Percentiles rank a stretch among this genome's conserved stretches.
These are phyloP conservation scores for Lactarius sanguifluus DNA, from an alignment of 768 basidiomycete genomes.

Conservation along the genomic window DNA sequence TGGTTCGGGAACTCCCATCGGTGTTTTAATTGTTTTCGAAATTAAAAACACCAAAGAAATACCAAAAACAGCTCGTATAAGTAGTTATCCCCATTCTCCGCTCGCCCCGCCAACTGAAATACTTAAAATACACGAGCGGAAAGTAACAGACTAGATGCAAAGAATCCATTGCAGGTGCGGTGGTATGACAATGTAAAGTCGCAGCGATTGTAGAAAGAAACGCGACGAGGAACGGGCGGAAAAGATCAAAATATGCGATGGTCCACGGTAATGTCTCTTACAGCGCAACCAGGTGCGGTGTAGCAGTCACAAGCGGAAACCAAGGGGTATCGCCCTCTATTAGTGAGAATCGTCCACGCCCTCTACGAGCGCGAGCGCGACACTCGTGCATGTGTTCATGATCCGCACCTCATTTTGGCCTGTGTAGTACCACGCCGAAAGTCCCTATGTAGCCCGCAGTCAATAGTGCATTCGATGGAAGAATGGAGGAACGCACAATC, in stretches of 20 bases:
- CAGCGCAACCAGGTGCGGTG: neutral
- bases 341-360: neutral
- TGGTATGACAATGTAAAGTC: neutral
- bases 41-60: too few relatives aligned
- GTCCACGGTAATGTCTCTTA: neutral
- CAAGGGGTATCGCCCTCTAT: too few relatives aligned
- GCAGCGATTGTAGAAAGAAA: neutral
- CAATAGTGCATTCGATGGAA: neutral
- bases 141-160: neutral
- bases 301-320: neutral
- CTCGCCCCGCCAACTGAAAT: neutral
- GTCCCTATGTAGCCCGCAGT: conserved; percentile 40
- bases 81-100: too few relatives aligned
- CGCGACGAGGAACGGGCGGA: neutral
- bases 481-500: conserved; percentile 45
- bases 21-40: too few relatives aligned
- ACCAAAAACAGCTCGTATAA: too few relatives aligned
- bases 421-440: conserved; percentile 65
- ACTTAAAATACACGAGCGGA: neutral
- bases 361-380: conserved; percentile 39
- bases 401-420: conserved; percentile 52
- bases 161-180: neutral
- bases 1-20: too few relatives aligned
- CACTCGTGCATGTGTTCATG: conserved; percentile 44
- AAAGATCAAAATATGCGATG: neutral